Evolutionary conservation across 1,284 basidiomycete species (phyloP).

Genomic region (Austroboletus niveus): DNA sequence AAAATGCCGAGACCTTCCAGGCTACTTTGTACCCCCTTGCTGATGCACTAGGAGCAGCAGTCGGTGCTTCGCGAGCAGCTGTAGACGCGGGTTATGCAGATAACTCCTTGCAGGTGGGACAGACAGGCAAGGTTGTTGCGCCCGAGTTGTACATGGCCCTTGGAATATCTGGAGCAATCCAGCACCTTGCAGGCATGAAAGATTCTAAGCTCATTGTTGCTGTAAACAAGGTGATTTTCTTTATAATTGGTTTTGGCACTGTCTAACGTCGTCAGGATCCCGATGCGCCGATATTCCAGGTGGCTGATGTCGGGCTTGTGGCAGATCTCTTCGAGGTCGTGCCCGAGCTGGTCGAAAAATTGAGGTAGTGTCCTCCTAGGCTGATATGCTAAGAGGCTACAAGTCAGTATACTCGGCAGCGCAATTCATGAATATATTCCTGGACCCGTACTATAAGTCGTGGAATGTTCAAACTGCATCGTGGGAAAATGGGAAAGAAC

Average conservation of each 20-base stretch:
- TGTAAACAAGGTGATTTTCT: slow-evolving; percentile 80
- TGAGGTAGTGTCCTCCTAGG: slow-evolving; percentile 54
- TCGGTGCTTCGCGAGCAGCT: slow-evolving; percentile 96
- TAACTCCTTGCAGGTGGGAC: slow-evolving; percentile 97
- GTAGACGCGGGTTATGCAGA: slow-evolving; percentile 99
- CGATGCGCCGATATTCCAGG: slow-evolving; percentile 99
- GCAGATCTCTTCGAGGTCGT: slow-evolving; percentile 89
- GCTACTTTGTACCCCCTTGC: slow-evolving; percentile 86
- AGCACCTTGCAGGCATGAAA: slow-evolving; percentile 99
- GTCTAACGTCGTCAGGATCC: slow-evolving; percentile 64
- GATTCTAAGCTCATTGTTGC: slow-evolving; percentile 99
- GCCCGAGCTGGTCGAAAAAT: slow-evolving; percentile 83
- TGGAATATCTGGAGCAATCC: slow-evolving; percentile 96
- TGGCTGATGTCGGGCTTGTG: slow-evolving; percentile 94
- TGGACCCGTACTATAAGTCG: no score
- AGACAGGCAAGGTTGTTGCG: slow-evolving; percentile 96
- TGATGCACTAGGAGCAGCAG: slow-evolving; percentile 90
- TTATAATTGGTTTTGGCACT: background rate
- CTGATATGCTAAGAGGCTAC: slow-evolving; percentile 2
- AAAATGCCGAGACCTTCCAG: slow-evolving; percentile 92
- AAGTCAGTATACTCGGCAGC: background rate
- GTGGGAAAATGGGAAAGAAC: no score
- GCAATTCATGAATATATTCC: background rate
- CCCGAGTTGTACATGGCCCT: slow-evolving; percentile 96
- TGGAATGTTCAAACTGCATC: no score